phyloP scores from a whole-genome alignment of 345 rosid genomes.

The Hibiscus trionum region DNA sequence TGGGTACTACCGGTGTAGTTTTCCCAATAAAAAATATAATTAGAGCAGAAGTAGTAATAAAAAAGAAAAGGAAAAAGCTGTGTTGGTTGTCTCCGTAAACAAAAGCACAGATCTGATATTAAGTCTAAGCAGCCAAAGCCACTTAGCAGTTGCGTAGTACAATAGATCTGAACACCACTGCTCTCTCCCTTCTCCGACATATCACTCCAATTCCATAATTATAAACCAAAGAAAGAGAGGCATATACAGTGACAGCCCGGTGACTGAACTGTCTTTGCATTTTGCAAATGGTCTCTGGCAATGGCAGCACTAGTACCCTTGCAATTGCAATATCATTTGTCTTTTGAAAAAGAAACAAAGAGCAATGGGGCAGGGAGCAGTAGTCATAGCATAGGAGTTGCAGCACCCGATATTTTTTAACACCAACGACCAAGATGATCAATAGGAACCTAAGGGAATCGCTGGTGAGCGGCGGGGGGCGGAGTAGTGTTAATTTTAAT shows the following conservation, averaged over 20 bases:
- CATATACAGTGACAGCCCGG: neutral
- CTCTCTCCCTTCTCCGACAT: neutral
- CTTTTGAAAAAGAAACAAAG: neutral
- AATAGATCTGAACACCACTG: neutral
- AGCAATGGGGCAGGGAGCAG: neutral
- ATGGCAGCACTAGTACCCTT: neutral
- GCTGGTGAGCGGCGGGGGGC: slow-evolving; percentile 38
- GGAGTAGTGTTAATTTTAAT: neutral
- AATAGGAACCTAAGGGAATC: slow-evolving; percentile 57
- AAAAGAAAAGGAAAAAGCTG: neutral
- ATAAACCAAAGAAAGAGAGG: neutral
- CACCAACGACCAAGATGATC: slow-evolving; percentile 15
- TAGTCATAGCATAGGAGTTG: neutral
- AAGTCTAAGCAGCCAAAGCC: neutral
- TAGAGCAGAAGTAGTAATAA: too few relatives aligned
- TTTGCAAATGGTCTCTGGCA: neutral
- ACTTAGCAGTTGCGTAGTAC: neutral
- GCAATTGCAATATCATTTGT: too few relatives aligned
- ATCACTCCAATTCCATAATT: neutral
- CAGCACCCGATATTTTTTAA: neutral
- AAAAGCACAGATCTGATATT: neutral
- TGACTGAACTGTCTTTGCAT: neutral
- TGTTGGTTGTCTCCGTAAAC: neutral
- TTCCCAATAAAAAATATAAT: too few relatives aligned
- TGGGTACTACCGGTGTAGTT: too few relatives aligned